Evolutionary conservation across 257 asterid genomes (phyloP).

Genomic region (Marsdenia floribunda): DNA sequence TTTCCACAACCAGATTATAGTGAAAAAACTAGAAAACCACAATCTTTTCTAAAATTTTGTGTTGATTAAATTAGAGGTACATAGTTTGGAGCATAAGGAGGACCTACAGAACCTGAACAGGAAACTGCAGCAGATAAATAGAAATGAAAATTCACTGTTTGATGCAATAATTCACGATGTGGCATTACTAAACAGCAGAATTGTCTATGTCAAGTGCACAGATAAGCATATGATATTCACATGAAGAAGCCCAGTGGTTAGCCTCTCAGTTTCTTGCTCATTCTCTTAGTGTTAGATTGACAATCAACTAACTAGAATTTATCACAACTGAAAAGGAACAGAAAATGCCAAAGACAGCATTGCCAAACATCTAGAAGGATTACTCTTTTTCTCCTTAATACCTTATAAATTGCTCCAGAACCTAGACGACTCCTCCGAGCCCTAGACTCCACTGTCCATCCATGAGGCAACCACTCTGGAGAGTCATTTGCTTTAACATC

Average conservation of each 20-base stretch:
- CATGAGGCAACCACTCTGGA: conserved; percentile 9
- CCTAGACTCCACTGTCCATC: conserved; percentile 10
- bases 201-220: background rate
- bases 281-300: background rate
- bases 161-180: background rate
- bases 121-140: conserved; percentile 1
- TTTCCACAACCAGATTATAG: background rate
- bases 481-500: background rate
- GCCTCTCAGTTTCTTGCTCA: background rate
- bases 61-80: background rate
- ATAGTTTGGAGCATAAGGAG: background rate
- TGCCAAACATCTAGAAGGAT: background rate
- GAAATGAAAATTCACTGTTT: background rate
- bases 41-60: background rate
- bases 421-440: background rate
- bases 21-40: background rate
- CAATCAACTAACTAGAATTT: background rate
- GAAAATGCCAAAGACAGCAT: background rate
- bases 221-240: background rate
- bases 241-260: background rate
- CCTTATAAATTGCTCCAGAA: conserved; percentile 5
- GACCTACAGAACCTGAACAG: background rate
- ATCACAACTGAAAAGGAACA: background rate
- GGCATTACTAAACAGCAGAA: background rate
- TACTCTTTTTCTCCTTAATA: background rate